These are phyloP conservation scores for Wickerhamiella kazuoi DNA, from an alignment of 805 yeast species.

Conservation along the genomic window DNA sequence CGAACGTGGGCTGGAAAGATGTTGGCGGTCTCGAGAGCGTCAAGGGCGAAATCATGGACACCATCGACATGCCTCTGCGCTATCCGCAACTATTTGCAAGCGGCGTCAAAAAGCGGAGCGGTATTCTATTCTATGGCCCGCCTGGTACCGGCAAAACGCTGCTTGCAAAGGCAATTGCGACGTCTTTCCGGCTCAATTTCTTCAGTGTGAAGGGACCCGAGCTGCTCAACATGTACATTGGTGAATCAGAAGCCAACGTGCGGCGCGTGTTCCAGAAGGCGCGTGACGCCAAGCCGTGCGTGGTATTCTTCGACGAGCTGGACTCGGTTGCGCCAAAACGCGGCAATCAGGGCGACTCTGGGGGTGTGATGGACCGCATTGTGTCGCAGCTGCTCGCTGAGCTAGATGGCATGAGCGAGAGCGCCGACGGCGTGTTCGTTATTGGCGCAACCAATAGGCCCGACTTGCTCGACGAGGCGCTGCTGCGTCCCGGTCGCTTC, in stretches of 20 bases:
- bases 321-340: slow-evolving; percentile 97
- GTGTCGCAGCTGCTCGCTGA: slow-evolving; percentile 92
- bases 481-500: slow-evolving; percentile 84
- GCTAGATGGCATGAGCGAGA: slow-evolving; percentile 79
- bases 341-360: slow-evolving; percentile 97
- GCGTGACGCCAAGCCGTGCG: slow-evolving; percentile 94
- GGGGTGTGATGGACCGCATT: slow-evolving; percentile 97
- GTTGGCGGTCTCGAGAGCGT: slow-evolving; percentile 88
- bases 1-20: slow-evolving; percentile 91
- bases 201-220: slow-evolving; percentile 97
- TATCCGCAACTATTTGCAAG: slow-evolving; percentile 77
- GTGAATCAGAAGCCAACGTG: slow-evolving; percentile 96
- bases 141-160: slow-evolving; percentile 97
- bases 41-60: slow-evolving; percentile 83
- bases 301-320: slow-evolving; percentile 89
- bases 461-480: slow-evolving; percentile 83
- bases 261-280: slow-evolving; percentile 87
- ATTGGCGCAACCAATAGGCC: slow-evolving; percentile 99
- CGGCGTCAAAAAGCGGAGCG: slow-evolving; percentile 87
- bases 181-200: slow-evolving; percentile 83
- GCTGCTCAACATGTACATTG: slow-evolving; percentile 89
- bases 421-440: slow-evolving; percentile 83
- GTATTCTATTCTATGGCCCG: slow-evolving; percentile 90
- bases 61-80: slow-evolving; percentile 88
- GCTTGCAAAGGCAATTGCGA: slow-evolving; percentile 92